Conservation (phyloP, 495 filamentous ascomycete species). For the Penicillium flavigenum region DNA sequence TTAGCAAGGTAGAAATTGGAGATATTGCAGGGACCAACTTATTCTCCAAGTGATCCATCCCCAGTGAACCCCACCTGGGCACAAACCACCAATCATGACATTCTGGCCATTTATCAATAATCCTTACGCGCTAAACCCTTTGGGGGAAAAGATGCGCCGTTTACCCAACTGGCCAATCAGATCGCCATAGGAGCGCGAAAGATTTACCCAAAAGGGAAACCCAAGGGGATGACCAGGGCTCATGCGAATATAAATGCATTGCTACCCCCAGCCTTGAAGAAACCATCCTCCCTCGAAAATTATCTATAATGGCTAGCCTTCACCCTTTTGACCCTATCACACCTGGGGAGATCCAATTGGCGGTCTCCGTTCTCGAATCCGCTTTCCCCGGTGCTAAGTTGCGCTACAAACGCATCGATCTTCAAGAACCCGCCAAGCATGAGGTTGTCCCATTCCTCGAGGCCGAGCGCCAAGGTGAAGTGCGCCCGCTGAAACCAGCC, state of each 20-base stretch:
- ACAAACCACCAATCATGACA: background rate
- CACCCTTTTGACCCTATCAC: constrained; percentile 48
- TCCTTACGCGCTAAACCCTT: constrained; percentile 19
- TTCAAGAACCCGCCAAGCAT: constrained; percentile 44
- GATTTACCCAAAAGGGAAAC: constrained; percentile 23
- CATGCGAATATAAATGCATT: background rate
- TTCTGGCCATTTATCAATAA: background rate
- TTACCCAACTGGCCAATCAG: constrained; percentile 17
- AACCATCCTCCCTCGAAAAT: background rate
- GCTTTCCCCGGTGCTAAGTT: constrained; percentile 42
- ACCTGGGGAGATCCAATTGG: constrained; percentile 44
- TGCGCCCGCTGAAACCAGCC: constrained; percentile 36
- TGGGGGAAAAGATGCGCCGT: constrained; percentile 23
- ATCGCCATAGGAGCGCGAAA: constrained; percentile 15
- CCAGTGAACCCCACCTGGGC: background rate
- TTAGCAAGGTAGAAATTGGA: background rate
- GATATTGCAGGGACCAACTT: background rate
- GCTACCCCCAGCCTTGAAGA: background rate
- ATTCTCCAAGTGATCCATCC: background rate
- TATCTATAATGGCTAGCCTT: constrained; percentile 27
- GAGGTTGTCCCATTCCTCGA: constrained; percentile 46
- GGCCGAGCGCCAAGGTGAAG: constrained; percentile 37
- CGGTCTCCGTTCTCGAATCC: constrained; percentile 38
- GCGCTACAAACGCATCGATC: constrained; percentile 47
- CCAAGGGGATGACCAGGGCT: background rate